Percentiles rank a stretch among this genome's conserved stretches.
phyloP scores from a whole-genome alignment of 257 asterid species.

The Prunella vulgaris region DNA sequence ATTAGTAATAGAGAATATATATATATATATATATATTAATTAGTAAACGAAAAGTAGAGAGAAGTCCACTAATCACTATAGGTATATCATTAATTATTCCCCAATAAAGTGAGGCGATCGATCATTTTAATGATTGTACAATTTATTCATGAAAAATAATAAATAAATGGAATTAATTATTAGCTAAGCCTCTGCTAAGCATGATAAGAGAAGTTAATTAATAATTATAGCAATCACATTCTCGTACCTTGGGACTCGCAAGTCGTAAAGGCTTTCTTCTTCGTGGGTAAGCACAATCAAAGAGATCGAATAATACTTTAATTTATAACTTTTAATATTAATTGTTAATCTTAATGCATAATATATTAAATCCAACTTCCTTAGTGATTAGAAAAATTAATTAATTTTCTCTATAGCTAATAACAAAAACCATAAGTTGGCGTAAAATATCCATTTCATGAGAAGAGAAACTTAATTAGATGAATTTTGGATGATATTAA shows the following conservation, averaged over 20 bases:
- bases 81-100: background rate
- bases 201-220: background rate
- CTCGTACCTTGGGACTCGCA: conserved; percentile 15
- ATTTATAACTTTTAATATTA: background rate
- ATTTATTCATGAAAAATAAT: background rate
- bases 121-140: background rate
- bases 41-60: background rate
- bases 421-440: background rate
- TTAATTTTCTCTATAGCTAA: background rate
- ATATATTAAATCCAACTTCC: conserved; percentile 2
- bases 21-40: too few species aligned
- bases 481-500: too few species aligned
- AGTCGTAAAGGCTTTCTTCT: background rate
- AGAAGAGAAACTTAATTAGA: background rate
- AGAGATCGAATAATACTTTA: background rate
- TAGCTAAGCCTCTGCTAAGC: conserved; percentile 15
- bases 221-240: conserved; percentile 5
- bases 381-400: conserved; percentile 13
- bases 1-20: background rate
- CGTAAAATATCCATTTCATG: background rate
- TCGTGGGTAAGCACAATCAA: conserved; percentile 14
- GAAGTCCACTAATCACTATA: background rate
- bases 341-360: background rate
- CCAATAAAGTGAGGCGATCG: background rate
- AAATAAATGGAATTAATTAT: background rate